Base-by-base conservation (phyloP, 805 yeast species). In the Yamadazyma scolyti region DNA sequence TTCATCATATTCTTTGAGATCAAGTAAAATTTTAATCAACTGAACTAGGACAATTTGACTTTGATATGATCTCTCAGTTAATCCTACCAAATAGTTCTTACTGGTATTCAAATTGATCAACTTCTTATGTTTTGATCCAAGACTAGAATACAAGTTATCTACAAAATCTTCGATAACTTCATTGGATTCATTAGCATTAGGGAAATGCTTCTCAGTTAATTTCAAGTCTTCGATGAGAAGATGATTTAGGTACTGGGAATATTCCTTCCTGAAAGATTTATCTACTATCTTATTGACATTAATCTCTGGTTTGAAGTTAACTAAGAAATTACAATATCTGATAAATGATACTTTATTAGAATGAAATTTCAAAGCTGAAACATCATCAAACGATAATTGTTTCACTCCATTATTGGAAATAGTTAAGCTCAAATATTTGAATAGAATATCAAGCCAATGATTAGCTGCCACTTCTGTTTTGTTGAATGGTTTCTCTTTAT, bases 1-100 rank as follows among this genome's bases (percentile, higher is more conserved):
- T 38, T 66, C 71, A 34, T 66, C 72, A 36, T 51, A 59, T 35
- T 65, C 69, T 6, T 49, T 42, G 28, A 53, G 40, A 11, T 58
- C 61, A 12, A 64, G 40, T 26, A 64, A 48, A 1, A 56, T 44
- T 26, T 52, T 45, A 16, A 65, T 54, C 25, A 56, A 50, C 31
- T 52, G 52, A 8, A 52, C 40, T 16, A 64, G 46, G n/a, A 65
- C 55, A 2, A 45, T 35, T 30, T 55, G 57, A 40, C 63, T 59
- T 35, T 65, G 71, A 38, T 56, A 66, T 1, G 70, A 54, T 26
- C 52, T 57, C 14, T 49, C 44, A 2, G 59, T 44, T 28, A 52
- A 43, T 33, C 43, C 47, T 23, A 65, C 45, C 31, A 65, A 49
- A 35, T 50, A 55, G 31, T 44, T 49, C 28, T 61, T 63, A 14